A percentile compares a stretch with the other conserved stretches of the same genome.
Conservation (phyloP, 2,329 filamentous ascomycete species). For the Penicillium olsonii region DNA sequence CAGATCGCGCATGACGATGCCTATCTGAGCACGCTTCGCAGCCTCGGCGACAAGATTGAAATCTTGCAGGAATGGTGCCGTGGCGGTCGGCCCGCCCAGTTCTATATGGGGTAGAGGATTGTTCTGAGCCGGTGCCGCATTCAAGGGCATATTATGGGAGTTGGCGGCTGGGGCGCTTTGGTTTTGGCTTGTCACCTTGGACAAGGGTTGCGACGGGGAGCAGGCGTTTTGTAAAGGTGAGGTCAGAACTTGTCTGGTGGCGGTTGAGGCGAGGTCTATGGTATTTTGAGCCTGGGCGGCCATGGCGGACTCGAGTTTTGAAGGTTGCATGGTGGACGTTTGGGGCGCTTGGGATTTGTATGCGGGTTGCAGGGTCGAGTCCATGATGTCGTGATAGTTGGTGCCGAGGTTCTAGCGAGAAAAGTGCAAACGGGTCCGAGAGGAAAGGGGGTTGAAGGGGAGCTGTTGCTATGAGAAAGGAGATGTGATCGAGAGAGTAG, state of each 20-base stretch:
- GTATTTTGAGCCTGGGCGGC: slow-evolving; percentile 13
- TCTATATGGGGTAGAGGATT: slow-evolving; percentile 28
- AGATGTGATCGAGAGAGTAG: background rate
- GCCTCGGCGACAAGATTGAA: slow-evolving; percentile 88
- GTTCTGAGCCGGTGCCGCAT: slow-evolving; percentile 11
- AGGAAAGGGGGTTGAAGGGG: background rate
- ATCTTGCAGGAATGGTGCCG: slow-evolving; percentile 70
- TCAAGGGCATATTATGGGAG: slow-evolving; percentile 12
- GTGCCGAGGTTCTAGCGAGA: background rate
- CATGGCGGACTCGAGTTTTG: slow-evolving; percentile 7
- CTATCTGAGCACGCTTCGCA: slow-evolving; percentile 89
- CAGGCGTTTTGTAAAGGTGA: slow-evolving; percentile 16
- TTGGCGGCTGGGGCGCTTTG: slow-evolving; percentile 8
- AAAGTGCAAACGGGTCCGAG: background rate
- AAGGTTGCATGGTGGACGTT: slow-evolving; percentile 13
- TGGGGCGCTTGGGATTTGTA: slow-evolving; percentile 18
- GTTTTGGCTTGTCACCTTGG: slow-evolving; percentile 12
- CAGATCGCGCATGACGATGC: slow-evolving; percentile 82
- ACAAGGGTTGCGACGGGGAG: slow-evolving; percentile 16
- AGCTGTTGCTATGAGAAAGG: slow-evolving; percentile 1
- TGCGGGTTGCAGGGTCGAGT: slow-evolving; percentile 17
- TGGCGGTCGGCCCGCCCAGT: slow-evolving; percentile 42
- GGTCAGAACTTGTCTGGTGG: slow-evolving; percentile 15
- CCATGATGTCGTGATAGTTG: slow-evolving; percentile 14
- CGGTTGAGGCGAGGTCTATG: slow-evolving; percentile 14